Conservation (phyloP, 192 early-diverging fungal species). For the Lobulomyces angularis region DNA sequence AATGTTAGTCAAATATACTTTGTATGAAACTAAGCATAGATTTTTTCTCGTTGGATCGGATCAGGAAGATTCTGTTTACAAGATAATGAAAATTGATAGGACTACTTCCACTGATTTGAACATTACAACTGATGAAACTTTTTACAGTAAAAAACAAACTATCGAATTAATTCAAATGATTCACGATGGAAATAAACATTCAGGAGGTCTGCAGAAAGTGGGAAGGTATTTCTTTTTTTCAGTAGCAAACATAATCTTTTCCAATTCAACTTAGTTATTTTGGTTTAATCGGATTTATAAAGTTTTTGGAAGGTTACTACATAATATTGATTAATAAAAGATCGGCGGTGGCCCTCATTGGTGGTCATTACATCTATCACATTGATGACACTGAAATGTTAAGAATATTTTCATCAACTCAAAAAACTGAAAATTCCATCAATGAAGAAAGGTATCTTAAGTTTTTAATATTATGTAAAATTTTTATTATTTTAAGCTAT, state of each 20-base stretch:
- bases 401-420: too few species aligned
- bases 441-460: neutral
- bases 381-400: conserved; percentile 80
- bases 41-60: conserved; percentile 78
- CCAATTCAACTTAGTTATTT: conserved; percentile 3
- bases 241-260: neutral
- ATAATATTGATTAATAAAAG: conserved; percentile 73
- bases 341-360: conserved; percentile 77
- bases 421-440: conserved; percentile 2
- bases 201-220: conserved; percentile 65
- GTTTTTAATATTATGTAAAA: too few species aligned
- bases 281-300: conserved; percentile 61
- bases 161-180: conserved; percentile 62
- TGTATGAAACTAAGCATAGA: too few species aligned
- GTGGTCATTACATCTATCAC: conserved; percentile 91
- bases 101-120: conserved; percentile 50
- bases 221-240: conserved; percentile 10
- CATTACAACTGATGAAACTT: conserved; percentile 66
- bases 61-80: too few species aligned
- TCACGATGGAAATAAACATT: conserved; percentile 59
- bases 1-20: too few species aligned
- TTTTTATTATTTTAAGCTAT: too few species aligned
- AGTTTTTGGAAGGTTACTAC: conserved; percentile 87
- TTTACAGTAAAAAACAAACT: conserved; percentile 63
- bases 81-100: conserved; percentile 87